Conservation (phyloP, 2,329 filamentous ascomycete genomes). For the Lasiodiplodia citricola region DNA sequence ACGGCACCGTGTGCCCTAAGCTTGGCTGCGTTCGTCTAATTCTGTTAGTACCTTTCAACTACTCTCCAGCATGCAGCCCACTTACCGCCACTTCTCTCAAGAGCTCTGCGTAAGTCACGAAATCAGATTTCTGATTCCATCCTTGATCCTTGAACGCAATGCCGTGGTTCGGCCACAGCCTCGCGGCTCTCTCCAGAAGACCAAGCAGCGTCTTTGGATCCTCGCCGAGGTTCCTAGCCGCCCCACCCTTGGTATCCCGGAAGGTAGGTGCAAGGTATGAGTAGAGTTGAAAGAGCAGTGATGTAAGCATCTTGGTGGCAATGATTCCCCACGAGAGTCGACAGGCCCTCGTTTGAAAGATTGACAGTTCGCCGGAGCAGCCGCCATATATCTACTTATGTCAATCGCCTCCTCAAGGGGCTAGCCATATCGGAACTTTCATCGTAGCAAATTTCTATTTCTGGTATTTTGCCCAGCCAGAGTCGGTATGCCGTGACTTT, state of each 20-base stretch:
- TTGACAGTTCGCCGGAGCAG: neutral
- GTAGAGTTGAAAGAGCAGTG: neutral
- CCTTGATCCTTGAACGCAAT: constrained; percentile 22
- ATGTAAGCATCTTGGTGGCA: constrained; percentile 3
- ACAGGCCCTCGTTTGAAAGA: neutral
- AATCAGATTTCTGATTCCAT: constrained; percentile 13
- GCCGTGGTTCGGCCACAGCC: constrained; percentile 15
- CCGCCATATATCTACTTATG: constrained; percentile 1
- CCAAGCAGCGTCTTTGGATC: constrained; percentile 22
- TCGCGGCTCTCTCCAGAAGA: constrained; percentile 18
- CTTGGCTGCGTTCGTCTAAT: constrained; percentile 19
- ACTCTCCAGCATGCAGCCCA: too few relatives aligned
- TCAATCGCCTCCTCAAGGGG: too few relatives aligned
- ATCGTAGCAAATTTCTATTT: neutral
- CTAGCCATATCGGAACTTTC: too few relatives aligned
- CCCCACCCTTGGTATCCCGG: neutral
- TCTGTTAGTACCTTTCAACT: neutral
- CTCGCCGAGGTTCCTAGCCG: neutral
- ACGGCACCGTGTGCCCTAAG: constrained; percentile 5
- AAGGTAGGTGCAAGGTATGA: neutral
- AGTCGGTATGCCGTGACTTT: neutral
- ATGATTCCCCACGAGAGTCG: too few relatives aligned
- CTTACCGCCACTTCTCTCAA: constrained; percentile 20
- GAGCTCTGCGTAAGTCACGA: constrained; percentile 19
- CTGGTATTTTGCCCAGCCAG: neutral